Conservation (phyloP, 179 eudicot species). For the Drosera spatulata region DNA sequence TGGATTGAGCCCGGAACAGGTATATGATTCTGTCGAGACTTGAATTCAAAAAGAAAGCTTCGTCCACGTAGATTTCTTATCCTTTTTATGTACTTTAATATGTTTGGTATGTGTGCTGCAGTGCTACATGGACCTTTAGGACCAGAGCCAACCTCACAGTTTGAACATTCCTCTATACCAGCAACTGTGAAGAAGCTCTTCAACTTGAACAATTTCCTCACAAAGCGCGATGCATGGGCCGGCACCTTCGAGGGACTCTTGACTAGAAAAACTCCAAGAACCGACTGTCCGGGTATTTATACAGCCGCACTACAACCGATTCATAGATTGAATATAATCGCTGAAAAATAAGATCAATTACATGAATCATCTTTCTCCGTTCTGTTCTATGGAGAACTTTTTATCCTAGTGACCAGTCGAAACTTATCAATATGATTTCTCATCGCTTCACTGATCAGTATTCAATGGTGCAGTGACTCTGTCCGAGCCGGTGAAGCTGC, state of each 20-base stretch:
- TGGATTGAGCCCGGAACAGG: slow-evolving; percentile 84
- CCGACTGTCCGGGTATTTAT: slow-evolving; percentile 50
- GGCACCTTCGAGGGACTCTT: slow-evolving; percentile 47
- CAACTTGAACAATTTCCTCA: slow-evolving; percentile 39
- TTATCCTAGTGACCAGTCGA: background rate
- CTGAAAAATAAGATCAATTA: no score
- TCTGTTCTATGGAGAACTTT: no score
- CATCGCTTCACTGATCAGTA: background rate
- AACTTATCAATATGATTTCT: no score
- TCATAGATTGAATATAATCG: no score
- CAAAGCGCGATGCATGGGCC: slow-evolving; percentile 54
- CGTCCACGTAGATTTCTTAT: slow-evolving; percentile 2
- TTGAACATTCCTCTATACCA: slow-evolving; percentile 48
- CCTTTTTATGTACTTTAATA: background rate
- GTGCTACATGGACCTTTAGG: slow-evolving; percentile 48
- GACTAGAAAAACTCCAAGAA: slow-evolving; percentile 29
- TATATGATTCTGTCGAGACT: slow-evolving; percentile 5
- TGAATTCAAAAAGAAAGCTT: no score
- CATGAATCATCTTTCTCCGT: no score
- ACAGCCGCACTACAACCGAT: no score
- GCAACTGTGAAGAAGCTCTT: slow-evolving; percentile 58
- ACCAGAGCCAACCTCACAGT: slow-evolving; percentile 12
- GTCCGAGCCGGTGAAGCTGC: slow-evolving; percentile 24
- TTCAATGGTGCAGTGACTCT: slow-evolving; percentile 15
- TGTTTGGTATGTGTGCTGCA: slow-evolving; percentile 7